These are phyloP conservation scores for Coemansia interrupta DNA, from an alignment of 192 early-diverging fungal genomes.

Conservation along the genomic window DNA sequence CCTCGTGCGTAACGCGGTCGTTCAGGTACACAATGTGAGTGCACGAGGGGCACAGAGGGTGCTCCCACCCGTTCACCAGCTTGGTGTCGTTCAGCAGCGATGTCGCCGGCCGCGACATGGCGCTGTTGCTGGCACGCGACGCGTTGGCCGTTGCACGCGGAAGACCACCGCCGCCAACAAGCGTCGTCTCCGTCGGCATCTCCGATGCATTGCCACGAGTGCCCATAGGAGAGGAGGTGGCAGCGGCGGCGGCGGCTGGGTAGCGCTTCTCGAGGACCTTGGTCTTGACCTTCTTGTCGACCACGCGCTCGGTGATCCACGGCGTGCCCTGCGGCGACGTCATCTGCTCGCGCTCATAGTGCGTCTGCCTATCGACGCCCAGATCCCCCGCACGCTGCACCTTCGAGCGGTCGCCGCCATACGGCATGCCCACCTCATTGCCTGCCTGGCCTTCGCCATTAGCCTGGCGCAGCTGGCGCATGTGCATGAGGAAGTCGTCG, in stretches of 20 bases:
- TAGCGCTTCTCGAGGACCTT: constrained; percentile 54
- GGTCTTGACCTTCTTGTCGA: constrained; percentile 52
- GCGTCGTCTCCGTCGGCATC: constrained; percentile 13
- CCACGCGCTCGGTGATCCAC: constrained; percentile 52
- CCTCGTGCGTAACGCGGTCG: constrained; percentile 52
- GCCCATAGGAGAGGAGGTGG: neutral
- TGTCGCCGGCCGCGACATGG: constrained; percentile 45
- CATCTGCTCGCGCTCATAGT: constrained; percentile 50
- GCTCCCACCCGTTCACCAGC: constrained; percentile 52
- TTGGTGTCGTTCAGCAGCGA: constrained; percentile 47
- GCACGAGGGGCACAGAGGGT: constrained; percentile 53
- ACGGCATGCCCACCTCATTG: neutral
- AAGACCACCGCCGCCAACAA: constrained; percentile 36
- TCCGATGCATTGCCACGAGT: neutral
- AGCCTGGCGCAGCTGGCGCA: constrained; percentile 46
- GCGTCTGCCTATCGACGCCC: constrained; percentile 48
- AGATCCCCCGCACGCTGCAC: constrained; percentile 44
- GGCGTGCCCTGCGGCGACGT: constrained; percentile 50
- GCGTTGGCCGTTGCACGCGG: constrained; percentile 1
- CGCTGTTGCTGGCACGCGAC: constrained; percentile 14
- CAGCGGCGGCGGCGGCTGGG: constrained; percentile 13
- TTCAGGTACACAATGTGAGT: constrained; percentile 42
- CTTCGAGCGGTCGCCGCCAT: constrained; percentile 28
- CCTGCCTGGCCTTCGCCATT: constrained; percentile 1
- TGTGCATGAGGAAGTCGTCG: constrained; percentile 52